A percentile compares a stretch with the other conserved stretches of the same genome.
Evolutionary conservation across 495 filamentous ascomycete species (phyloP).

Genomic region (Xylaria curta): DNA sequence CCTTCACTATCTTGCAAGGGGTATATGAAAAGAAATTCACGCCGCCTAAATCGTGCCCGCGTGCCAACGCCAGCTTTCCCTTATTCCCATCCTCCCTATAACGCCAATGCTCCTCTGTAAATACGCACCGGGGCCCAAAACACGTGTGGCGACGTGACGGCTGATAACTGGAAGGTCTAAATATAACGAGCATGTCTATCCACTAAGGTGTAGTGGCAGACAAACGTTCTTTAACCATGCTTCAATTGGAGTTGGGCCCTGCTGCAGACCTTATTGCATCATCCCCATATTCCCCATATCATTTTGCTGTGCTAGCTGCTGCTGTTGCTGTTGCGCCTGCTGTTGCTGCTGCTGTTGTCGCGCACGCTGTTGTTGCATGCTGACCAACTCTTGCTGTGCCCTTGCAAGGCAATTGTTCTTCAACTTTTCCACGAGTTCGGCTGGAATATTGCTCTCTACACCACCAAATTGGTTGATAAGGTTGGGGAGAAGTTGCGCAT

Average conservation of each 20-base stretch:
- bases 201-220: neutral
- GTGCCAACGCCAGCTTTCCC: slow-evolving; percentile 20
- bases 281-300: slow-evolving; percentile 46
- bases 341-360: slow-evolving; percentile 45
- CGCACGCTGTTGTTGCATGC: slow-evolving; percentile 52
- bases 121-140: neutral
- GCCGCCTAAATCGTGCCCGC: neutral
- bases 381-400: slow-evolving; percentile 34
- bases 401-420: slow-evolving; percentile 33
- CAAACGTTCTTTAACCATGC: neutral
- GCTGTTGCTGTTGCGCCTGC: slow-evolving; percentile 42
- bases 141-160: neutral
- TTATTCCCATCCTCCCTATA: neutral
- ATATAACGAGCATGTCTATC: neutral
- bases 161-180: neutral
- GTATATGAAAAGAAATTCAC: slow-evolving; percentile 25
- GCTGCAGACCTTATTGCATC: slow-evolving; percentile 44
- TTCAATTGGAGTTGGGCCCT: neutral
- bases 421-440: slow-evolving; percentile 41
- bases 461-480: slow-evolving; percentile 48
- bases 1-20: slow-evolving; percentile 15
- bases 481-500: slow-evolving; percentile 55
- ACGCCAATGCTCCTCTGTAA: neutral
- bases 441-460: slow-evolving; percentile 40
- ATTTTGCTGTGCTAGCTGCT: slow-evolving; percentile 44